phyloP scores from a whole-genome alignment of 306 rosid species.

The Malus asiatica region DNA sequence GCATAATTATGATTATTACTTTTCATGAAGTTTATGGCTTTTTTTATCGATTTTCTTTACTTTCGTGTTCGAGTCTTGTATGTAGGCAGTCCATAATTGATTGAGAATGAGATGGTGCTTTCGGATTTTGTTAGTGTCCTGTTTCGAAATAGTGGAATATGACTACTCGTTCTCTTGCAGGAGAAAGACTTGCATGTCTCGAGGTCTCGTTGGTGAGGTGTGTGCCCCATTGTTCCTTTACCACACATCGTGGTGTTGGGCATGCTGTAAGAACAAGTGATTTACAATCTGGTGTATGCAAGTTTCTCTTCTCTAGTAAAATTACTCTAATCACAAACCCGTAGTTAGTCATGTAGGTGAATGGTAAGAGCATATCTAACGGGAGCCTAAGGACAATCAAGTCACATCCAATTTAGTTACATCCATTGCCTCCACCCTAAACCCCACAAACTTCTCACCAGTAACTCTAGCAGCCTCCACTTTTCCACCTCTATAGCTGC shows the following conservation, averaged over 20 bases:
- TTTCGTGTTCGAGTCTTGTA: neutral
- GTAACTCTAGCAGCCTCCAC: constrained; percentile 51
- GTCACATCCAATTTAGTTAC: constrained; percentile 74
- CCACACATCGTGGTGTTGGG: neutral
- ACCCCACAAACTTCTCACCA: constrained; percentile 12
- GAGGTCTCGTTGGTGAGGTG: neutral
- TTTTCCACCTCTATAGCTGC: constrained; percentile 49
- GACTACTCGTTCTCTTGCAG: neutral
- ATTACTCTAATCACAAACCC: neutral
- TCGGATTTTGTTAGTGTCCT: neutral
- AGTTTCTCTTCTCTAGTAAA: neutral
- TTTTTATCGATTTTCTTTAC: neutral
- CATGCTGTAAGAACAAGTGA: neutral
- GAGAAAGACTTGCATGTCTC: neutral
- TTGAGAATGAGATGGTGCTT: neutral
- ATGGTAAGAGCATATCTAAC: neutral
- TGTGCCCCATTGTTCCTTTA: neutral
- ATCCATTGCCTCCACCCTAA: constrained; percentile 60
- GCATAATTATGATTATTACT: neutral
- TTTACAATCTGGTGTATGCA: neutral
- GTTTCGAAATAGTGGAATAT: neutral
- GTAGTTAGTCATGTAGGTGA: neutral
- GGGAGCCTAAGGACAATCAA: constrained; percentile 19
- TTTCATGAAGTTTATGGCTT: neutral
- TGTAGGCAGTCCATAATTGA: neutral